phyloP scores from a whole-genome alignment of 2,329 filamentous ascomycete genomes.

The Pseudocercospora vitis region DNA sequence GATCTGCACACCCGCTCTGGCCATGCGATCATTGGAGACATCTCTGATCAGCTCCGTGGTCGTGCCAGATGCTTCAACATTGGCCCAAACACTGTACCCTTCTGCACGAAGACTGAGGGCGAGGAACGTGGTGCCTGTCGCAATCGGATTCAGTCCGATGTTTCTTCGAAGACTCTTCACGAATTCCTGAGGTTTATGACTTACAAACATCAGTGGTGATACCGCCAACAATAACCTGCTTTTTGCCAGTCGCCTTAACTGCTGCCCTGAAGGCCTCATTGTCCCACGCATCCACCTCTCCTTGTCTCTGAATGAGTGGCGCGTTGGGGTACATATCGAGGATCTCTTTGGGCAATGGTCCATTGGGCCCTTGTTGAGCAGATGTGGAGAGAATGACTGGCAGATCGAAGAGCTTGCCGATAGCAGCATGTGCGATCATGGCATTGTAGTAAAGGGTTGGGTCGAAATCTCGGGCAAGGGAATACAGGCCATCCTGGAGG shows the following conservation, averaged over 20 bases:
- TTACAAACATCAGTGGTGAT: conserved; percentile 73
- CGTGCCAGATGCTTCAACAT: conserved; percentile 70
- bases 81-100: conserved; percentile 72
- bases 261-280: conserved; percentile 67
- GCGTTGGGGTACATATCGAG: conserved; percentile 63
- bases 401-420: conserved; percentile 66
- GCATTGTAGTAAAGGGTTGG: conserved; percentile 64
- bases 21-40: conserved; percentile 67
- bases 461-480: conserved; percentile 65
- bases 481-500: conserved; percentile 60
- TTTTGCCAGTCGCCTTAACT: conserved; percentile 63
- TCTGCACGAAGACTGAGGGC: conserved; percentile 69
- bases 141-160: too few relatives aligned
- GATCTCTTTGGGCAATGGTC: conserved; percentile 69
- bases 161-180: too few relatives aligned
- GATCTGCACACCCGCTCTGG: conserved; percentile 64
- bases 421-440: conserved; percentile 65
- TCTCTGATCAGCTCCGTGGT: conserved; percentile 61
- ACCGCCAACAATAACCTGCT: conserved; percentile 69
- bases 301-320: conserved; percentile 65
- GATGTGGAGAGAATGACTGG: conserved; percentile 71
- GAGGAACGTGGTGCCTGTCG: conserved; percentile 66
- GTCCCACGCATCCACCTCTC: conserved; percentile 77
- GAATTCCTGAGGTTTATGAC: conserved; percentile 18
- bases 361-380: conserved; percentile 68